These are phyloP conservation scores for Penicillium fimorum DNA, from an alignment of 495 filamentous ascomycete genomes.

Conservation along the genomic window DNA sequence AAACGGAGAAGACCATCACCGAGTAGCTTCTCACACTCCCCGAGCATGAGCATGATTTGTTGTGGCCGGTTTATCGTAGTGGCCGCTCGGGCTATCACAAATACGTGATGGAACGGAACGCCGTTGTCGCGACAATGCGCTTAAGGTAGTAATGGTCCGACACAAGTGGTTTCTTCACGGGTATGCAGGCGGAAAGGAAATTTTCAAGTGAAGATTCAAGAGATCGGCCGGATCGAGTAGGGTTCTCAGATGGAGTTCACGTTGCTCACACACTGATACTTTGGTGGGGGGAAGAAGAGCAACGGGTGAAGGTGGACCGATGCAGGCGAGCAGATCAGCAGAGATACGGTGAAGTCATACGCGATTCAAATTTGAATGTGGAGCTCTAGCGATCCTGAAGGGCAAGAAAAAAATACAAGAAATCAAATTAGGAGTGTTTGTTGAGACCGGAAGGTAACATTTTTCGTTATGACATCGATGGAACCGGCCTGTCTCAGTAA, in stretches of 20 bases:
- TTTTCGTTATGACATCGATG: constrained; percentile 36
- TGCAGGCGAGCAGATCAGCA: constrained; percentile 14
- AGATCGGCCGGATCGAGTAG: neutral
- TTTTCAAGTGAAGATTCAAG: neutral
- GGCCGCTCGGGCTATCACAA: constrained; percentile 21
- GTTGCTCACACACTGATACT: constrained; percentile 12
- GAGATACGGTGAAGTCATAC: constrained; percentile 14
- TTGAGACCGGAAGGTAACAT: constrained; percentile 2
- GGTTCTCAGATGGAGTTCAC: constrained; percentile 5
- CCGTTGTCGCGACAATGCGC: constrained; percentile 24
- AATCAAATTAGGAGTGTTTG: neutral
- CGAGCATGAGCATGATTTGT: constrained; percentile 49
- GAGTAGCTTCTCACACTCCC: constrained; percentile 76
- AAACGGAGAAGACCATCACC: constrained; percentile 71
- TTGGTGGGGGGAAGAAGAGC: constrained; percentile 27
- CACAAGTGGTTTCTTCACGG: constrained; percentile 1
- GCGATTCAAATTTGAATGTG: constrained; percentile 5
- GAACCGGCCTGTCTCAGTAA: constrained; percentile 24
- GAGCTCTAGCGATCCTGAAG: neutral
- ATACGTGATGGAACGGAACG: constrained; percentile 10
- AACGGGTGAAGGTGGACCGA: constrained; percentile 22
- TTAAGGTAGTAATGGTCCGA: constrained; percentile 11
- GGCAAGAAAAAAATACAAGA: neutral
- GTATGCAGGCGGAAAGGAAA: constrained; percentile 9
- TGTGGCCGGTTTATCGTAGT: neutral